Evolutionary conservation across 331 rosid species (phyloP).

Genomic region (Stylosanthes scabra): DNA sequence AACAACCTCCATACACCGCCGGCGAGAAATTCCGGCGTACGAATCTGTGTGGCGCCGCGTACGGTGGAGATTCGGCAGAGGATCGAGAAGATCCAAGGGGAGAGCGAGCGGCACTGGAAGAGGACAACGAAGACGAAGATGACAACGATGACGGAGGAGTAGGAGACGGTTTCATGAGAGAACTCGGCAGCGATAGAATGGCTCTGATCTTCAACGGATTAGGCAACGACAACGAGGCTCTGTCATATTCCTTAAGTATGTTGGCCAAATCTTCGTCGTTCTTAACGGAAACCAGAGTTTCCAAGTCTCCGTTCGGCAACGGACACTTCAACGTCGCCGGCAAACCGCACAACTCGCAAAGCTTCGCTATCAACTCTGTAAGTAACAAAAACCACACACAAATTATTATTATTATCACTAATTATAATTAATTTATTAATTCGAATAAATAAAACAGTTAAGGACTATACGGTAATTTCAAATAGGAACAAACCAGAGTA

Average conservation of each 20-base stretch:
- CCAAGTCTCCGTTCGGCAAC: conserved; percentile 79
- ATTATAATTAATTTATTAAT: no score
- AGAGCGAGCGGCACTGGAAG: conserved; percentile 45
- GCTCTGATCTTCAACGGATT: no score
- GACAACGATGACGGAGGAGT: no score
- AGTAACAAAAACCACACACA: neutral
- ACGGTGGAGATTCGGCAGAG: conserved; percentile 39
- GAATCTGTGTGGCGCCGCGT: conserved; percentile 20
- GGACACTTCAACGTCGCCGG: conserved; percentile 64
- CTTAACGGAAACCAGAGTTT: conserved; percentile 70
- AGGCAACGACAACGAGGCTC: conserved; percentile 52
- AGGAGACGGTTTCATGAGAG: conserved; percentile 61
- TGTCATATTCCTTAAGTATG: conserved; percentile 66
- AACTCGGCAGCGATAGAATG: conserved; percentile 55
- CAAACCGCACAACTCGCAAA: conserved; percentile 68
- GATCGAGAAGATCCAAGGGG: conserved; percentile 46
- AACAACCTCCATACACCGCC: conserved; percentile 34
- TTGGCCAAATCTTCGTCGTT: conserved; percentile 76
- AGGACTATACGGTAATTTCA: neutral
- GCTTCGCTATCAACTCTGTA: conserved; percentile 72
- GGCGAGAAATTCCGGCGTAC: conserved; percentile 32
- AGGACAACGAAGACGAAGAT: no score
- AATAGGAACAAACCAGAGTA: conserved; percentile 70
- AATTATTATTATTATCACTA: no score
- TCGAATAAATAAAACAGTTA: neutral